Base-by-base conservation (phyloP, 192 early-diverging fungal species). In the Entomortierella chlamydospora region DNA sequence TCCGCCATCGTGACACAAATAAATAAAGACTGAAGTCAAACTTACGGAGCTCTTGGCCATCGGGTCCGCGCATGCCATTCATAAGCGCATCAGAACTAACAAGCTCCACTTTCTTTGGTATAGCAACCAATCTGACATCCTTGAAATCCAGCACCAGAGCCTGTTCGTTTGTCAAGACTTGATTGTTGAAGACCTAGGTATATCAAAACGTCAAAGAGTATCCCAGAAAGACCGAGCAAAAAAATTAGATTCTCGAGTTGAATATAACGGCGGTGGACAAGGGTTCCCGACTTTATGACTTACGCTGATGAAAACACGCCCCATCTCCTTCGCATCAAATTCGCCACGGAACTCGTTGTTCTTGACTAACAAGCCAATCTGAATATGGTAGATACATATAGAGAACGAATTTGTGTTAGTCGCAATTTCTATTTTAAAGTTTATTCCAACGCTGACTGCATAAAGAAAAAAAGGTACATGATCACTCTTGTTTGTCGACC, bases 141-240 rank as follows among this genome's bases (percentile, higher is more conserved):
- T 91, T 88, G 80, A 91, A 96, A 39, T 99, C 97, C 60, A 97
- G 88, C 6, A 94, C 87, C 52, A 96, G 58, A 9, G 84, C 86
- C 68, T 99, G 96, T 22, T 90, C 92, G 7, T 83, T 81, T 17
- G 90, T 76, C 58, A 98, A 93, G 17, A 97, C 90, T 87, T 97
- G 94, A 55, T 91, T 90, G 47, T 91, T 86, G 70, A 95, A 97
- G 39, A 73, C 66, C 87, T 90, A n/a, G n/a, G n/a, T n/a, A n/a
- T n/a, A n/a, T n/a, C n/a, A n/a, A n/a, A 70, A 10, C 26, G 25
- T 39, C 39, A 9, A 57, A n/a, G 50, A 52, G 13, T 8, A 45
- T 15, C 13, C 2, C 17, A 18, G 9, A 13, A 57, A 57, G 11
- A 18, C 29, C 1, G 8, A 20, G 18, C 9, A 60, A 45, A 60